Conservation (phyloP, 768 basidiomycete species). For the Suillus discolor region DNA sequence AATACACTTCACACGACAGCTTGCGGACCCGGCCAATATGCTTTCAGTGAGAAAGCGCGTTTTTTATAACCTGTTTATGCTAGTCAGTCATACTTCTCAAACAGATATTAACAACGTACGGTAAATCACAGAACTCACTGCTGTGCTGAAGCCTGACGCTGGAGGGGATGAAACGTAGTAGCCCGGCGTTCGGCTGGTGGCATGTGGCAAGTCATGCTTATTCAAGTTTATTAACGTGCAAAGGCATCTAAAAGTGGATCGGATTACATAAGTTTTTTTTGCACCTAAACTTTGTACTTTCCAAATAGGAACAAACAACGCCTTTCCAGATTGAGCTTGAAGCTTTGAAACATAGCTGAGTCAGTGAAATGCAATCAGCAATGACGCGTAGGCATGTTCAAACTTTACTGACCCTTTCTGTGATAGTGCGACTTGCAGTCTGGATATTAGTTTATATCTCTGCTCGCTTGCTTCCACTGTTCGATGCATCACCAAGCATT, state of each 20-base stretch:
- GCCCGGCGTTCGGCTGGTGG: background rate
- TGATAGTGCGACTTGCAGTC: constrained; percentile 23
- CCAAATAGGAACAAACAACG: background rate
- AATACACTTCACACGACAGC: background rate
- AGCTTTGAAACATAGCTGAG: background rate
- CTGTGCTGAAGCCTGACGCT: background rate
- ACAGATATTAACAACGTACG: background rate
- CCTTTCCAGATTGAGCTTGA: background rate
- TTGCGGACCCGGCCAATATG: background rate
- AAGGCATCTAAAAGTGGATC: background rate
- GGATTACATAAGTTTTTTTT: background rate
- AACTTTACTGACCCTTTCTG: constrained; percentile 24
- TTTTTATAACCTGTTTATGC: background rate
- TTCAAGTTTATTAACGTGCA: background rate
- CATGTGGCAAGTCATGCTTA: background rate
- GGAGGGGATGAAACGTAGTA: background rate
- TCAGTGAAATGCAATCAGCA: background rate
- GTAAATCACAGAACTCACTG: background rate
- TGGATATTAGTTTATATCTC: constrained; percentile 23
- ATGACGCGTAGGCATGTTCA: constrained; percentile 18
- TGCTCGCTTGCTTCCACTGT: constrained; percentile 22
- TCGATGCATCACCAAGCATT: constrained; percentile 31
- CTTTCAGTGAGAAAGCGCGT: background rate
- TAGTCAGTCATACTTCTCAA: background rate
- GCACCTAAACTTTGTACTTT: background rate